Base-by-base conservation (phyloP, 495 filamentous ascomycete genomes). In the Xylaria grammica region DNA sequence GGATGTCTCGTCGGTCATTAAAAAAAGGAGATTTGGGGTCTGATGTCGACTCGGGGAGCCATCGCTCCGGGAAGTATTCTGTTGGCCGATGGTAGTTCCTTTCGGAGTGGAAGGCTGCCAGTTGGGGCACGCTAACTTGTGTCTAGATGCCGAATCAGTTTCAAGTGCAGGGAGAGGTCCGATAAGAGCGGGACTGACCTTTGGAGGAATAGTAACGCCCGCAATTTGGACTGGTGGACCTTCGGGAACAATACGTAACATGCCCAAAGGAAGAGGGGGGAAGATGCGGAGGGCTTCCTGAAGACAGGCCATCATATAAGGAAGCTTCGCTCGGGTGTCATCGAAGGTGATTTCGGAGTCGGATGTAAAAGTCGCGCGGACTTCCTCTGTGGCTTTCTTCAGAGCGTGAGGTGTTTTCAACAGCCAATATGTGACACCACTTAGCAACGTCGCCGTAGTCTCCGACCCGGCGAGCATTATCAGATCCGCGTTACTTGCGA, bases 271-370 rank as follows among this genome's bases (percentile, higher is more conserved):
- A 20, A 63, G 38, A 56, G 88, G 86, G 6, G 87, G 85, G 67
- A 86, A 87, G 63, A 89, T 79, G 0, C 88, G 82, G 51, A 90
- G 69, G 0, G 75, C 79, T 67, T 91, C 88, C 30, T 87, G 75
- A 0, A 89, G 69, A 51, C 82, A 83, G 27, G 86, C 88, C 15
- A 81, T 65, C 66, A 90, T 65, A 70, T 89, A 91, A 0, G 79
- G 69, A 10, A 89, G 76, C 4, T 71, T 72, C 65, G 63, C 66
- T 68, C 45, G 84, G 76, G 61, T 71, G 74, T 70, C 73, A 15
- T 77, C 34, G 4, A 86, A 73, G 4, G 72, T 81, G 44, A 92
- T 90, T 20, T 86, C 83, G 0, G 71, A 75, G 8, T 79, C 77
- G 0, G 73, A 68, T 0, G 71, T 63, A 67, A 90, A 90, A 0